These are phyloP conservation scores for Eucalyptus pauciflora DNA, from an alignment of 345 rosid genomes.

Conservation along the genomic window DNA sequence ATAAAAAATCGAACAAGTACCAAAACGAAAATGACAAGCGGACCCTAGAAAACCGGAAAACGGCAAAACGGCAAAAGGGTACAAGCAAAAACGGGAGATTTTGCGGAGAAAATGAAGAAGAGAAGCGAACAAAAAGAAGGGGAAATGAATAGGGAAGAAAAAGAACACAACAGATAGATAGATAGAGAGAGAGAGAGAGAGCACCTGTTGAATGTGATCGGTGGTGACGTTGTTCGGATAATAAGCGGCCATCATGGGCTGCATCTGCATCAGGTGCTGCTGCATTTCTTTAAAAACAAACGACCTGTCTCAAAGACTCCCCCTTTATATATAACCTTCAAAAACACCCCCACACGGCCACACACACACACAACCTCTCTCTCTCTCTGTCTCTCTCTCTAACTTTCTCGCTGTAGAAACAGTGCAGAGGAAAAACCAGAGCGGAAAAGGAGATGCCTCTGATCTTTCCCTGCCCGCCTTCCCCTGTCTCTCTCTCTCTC, in stretches of 20 bases:
- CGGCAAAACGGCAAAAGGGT: neutral
- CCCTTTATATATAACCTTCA: neutral
- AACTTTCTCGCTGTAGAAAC: neutral
- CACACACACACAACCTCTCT: neutral
- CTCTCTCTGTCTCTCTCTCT: neutral
- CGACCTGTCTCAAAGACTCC: neutral
- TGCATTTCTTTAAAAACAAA: constrained; percentile 52
- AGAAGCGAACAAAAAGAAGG: neutral
- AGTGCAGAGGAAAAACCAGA: neutral
- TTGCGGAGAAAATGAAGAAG: neutral
- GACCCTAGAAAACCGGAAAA: neutral
- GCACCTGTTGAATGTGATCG: constrained; percentile 99
- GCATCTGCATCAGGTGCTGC: constrained; percentile 99
- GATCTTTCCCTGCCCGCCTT: neutral
- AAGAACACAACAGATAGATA: neutral
- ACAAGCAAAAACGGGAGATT: neutral
- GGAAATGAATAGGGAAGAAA: neutral
- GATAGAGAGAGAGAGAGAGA: neutral
- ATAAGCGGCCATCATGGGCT: constrained; percentile 99
- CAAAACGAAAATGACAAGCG: neutral
- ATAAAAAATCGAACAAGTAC: neutral
- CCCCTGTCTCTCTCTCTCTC: neutral
- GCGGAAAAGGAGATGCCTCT: neutral
- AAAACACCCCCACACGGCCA: neutral
- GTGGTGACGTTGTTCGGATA: constrained; percentile 99